These are phyloP conservation scores for Amanita phalloides DNA, from an alignment of 768 basidiomycete species.

Conservation along the genomic window DNA sequence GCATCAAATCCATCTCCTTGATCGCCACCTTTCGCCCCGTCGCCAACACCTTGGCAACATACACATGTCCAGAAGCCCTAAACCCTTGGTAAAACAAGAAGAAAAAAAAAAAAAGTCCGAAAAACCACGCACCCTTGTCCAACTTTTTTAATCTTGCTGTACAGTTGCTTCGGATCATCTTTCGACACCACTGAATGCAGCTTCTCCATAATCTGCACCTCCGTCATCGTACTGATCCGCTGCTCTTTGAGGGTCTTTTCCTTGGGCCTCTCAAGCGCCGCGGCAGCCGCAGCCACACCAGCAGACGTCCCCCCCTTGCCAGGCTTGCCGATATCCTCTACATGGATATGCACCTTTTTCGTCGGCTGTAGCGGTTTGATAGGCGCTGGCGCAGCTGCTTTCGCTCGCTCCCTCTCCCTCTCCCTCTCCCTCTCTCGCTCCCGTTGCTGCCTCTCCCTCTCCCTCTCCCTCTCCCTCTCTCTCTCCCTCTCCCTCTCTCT, in stretches of 20 bases:
- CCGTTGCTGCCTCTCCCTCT: neutral
- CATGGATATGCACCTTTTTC: constrained; percentile 61
- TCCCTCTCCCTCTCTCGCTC: constrained; percentile 8
- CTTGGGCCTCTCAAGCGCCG: constrained; percentile 66
- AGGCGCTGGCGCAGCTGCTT: constrained; percentile 40
- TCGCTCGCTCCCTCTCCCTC: constrained; percentile 13
- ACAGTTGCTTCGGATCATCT: constrained; percentile 82
- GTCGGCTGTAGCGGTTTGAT: constrained; percentile 68
- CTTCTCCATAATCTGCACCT: constrained; percentile 98
- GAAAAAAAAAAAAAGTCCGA: constrained; percentile 4
- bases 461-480: constrained; percentile 9
- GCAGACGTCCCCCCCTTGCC: constrained; percentile 22
- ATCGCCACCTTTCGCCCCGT: constrained; percentile 89
- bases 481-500: neutral
- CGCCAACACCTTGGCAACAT: constrained; percentile 85
- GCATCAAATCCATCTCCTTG: constrained; percentile 96
- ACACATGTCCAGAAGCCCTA: constrained; percentile 96
- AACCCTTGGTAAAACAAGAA: constrained; percentile 9
- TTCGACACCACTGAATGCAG: constrained; percentile 77
- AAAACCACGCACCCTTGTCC: constrained; percentile 78
- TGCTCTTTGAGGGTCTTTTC: constrained; percentile 66
- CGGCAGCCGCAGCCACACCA: constrained; percentile 51
- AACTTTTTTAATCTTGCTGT: constrained; percentile 97
- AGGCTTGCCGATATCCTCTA: constrained; percentile 29
- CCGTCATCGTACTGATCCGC: constrained; percentile 92